Base-by-base conservation (phyloP, 768 basidiomycete genomes). In the Boletus coccyginus region DNA sequence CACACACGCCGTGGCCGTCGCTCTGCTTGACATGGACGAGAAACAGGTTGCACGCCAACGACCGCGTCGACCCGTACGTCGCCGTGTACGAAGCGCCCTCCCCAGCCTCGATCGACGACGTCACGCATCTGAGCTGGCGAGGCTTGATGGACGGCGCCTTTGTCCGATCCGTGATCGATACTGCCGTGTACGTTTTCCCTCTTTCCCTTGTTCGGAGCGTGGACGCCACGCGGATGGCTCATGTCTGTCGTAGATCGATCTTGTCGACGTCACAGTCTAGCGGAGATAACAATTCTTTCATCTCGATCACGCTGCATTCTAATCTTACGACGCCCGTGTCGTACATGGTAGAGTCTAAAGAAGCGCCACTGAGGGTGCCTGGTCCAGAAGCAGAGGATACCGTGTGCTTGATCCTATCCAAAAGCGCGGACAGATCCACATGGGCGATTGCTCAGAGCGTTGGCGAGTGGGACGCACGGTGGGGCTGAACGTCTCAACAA, bases 51-150 rank as follows among this genome's bases (percentile, higher is more conserved):
- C 67, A 74, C 38, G 81, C 75, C 5, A 83, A 83, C 61, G 88
- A 90, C 61, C 78, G 82, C 45, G 81, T 83, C 29, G 85, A 89
- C 59, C 83, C 88, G 11, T 90, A 82, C 57, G 77, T 90, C 11
- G 83, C 86, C 2, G 73, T 88, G 11, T 91, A 90, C 66, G 78
- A 81, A 21, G 70, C 78, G 3, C 87, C 87, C 0, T 53, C 69
- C 3, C 76, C 80, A 0, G 76, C 73, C 5, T 59, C 60, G 24
- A 61, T 82, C 17, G 84, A 78, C 4, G 72, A 74, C 31, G 64
- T 86, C 31, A 78, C 76, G 10, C 83, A 82, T 55, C 57, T 90
- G 4, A 73, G 77, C 39, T 91, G 88, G 88, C 67, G 62, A 24
- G 88, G 89, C 1, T 69, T 88, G 33, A 67, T 90, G 29, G 63